phyloP scores from a whole-genome alignment of 116 monocot genomes.

The Zostera marina region DNA sequence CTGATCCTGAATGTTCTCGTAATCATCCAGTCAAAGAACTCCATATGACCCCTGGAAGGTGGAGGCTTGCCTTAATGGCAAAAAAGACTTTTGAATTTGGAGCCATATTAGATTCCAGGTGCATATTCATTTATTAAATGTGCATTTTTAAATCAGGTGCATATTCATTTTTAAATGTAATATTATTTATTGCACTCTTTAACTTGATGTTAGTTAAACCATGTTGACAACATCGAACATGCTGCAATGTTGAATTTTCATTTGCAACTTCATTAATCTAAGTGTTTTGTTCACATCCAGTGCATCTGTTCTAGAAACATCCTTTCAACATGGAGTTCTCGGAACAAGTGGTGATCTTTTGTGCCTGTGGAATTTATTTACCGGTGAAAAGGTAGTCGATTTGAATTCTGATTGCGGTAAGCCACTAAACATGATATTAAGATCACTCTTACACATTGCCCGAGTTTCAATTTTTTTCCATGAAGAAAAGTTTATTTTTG shows the following conservation, averaged over 20 bases:
- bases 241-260: neutral
- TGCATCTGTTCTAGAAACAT: slow-evolving; percentile 30
- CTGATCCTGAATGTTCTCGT: slow-evolving; percentile 14
- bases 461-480: too few species aligned
- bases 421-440: neutral
- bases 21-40: slow-evolving; percentile 10
- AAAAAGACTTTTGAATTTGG: slow-evolving; percentile 36
- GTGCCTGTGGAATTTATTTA: slow-evolving; percentile 53
- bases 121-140: slow-evolving; percentile 3
- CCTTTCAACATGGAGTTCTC: slow-evolving; percentile 29
- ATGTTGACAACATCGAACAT: neutral
- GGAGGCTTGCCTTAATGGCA: slow-evolving; percentile 53
- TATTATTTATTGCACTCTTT: too few species aligned
- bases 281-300: slow-evolving; percentile 19
- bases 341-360: slow-evolving; percentile 59
- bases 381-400: slow-evolving; percentile 35
- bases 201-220: too few species aligned
- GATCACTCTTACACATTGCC: too few species aligned
- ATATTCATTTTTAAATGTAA: neutral
- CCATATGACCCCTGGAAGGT: slow-evolving; percentile 14
- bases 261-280: neutral
- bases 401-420: slow-evolving; percentile 27
- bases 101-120: slow-evolving; percentile 49
- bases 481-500: neutral
- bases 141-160: slow-evolving; percentile 38